Evolutionary conservation across 257 asterid genomes (phyloP), one percentile per base, ranked within the genome.

Genomic region (Nicotiana otophora): DNA sequence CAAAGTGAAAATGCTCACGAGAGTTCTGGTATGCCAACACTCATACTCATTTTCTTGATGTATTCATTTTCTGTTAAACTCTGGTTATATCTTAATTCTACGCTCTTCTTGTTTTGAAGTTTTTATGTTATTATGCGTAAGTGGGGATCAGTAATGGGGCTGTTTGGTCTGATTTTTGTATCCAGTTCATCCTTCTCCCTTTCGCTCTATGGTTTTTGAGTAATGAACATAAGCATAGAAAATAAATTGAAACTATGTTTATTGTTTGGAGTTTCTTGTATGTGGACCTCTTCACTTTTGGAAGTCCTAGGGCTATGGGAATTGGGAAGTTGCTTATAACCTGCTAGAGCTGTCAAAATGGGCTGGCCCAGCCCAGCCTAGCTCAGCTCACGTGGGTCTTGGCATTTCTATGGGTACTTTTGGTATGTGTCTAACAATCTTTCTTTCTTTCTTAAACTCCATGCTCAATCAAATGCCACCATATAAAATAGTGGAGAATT

Each of bases 21-120:
- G 34, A 86, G 86, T 83, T 84, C 93, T 82, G 94, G 97, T 92
- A 85, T 30, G 91, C 65, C 76, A 69, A 28, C 12, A 78, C 33
- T 70, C 82, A 55, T 83, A 58, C 23, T 67, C 34, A 61, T 82
- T 86, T 53, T 62, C 31, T 11, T 55, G 82, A 54, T 77, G 63
- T 82, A 66, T 72, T 12, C 60, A 10, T 51, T 9, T 42, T 46
- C 69, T 26, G 46, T 28, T 51, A 39, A 8, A 55, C 64, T 51
- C 64, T 36, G 16, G 80, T 51, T 75, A 75, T 75, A 16, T 51
- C 80, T 63, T 83, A 82, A 75, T 72, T 82, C 58, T 82, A 66
- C 68, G 60, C 19, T 2, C 77, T 81, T 82, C 10, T 80, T 77
- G 60, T 87, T 68, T 78, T 82, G 77, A 75, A 51, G 4, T 1